A percentile compares a stretch with the other conserved stretches of the same genome.
These are phyloP conservation scores for Blepharisma japonicum DNA, from an alignment of 73 alveolate genomes.

Conservation along the genomic window DNA sequence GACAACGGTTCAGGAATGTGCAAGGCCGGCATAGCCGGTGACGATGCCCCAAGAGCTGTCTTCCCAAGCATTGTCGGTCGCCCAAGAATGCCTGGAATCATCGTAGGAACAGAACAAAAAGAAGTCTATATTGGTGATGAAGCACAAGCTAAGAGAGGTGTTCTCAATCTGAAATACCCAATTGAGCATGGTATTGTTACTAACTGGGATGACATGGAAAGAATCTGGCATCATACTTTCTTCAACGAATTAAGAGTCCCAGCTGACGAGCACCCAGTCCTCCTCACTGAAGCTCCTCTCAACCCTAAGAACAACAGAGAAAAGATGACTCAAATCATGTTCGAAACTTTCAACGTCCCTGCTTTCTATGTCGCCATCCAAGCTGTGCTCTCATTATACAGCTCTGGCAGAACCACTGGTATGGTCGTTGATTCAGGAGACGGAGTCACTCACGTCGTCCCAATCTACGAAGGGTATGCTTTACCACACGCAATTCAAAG, in stretches of 20 bases:
- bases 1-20: constrained; percentile 96
- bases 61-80: constrained; percentile 88
- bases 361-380: constrained; percentile 92
- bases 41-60: constrained; percentile 92
- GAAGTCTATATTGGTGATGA: constrained; percentile 97
- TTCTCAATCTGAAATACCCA: constrained; percentile 85
- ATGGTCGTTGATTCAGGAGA: constrained; percentile 98
- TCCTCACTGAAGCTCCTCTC: constrained; percentile 70
- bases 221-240: constrained; percentile 64
- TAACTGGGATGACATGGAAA: constrained; percentile 96
- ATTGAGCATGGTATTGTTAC: constrained; percentile 93
- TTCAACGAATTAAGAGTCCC: constrained; percentile 73
- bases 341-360: constrained; percentile 97
- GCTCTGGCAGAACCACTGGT: constrained; percentile 96
- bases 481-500: constrained; percentile 89
- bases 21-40: constrained; percentile 98
- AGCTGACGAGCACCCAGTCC: constrained; percentile 75
- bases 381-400: constrained; percentile 92
- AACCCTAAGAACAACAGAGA: constrained; percentile 68
- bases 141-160: constrained; percentile 95
- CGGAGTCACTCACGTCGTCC: constrained; percentile 97
- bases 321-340: constrained; percentile 76
- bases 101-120: constrained; percentile 71
- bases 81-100: constrained; percentile 71
- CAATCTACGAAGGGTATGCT: constrained; percentile 96